Conservation (phyloP, 805 yeast species). For the Pichia nanzhaoensis region DNA sequence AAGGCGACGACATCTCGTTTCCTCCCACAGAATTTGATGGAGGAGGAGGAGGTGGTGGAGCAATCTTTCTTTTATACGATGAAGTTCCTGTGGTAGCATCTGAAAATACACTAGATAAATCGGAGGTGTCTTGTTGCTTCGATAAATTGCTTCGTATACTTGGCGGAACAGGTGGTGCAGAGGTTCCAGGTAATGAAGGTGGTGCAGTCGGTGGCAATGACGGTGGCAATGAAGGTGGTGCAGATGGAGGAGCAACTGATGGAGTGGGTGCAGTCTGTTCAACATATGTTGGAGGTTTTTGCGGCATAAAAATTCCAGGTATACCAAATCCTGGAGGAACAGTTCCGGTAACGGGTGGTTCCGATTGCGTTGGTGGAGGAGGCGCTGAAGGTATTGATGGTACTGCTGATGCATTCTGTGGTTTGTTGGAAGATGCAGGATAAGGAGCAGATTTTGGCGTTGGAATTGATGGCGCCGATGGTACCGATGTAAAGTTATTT, state of each 20-base stretch:
- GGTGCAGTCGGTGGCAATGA: slow-evolving; percentile 9
- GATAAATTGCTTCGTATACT: neutral
- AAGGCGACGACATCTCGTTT: neutral
- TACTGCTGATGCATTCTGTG: slow-evolving; percentile 8
- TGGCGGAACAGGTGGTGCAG: slow-evolving; percentile 19
- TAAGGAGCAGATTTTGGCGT: slow-evolving; percentile 17
- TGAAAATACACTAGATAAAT: slow-evolving; percentile 9
- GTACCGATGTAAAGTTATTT: slow-evolving; percentile 4
- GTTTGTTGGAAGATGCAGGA: too few species aligned
- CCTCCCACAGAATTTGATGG: slow-evolving; percentile 14
- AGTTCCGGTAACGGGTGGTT: slow-evolving; percentile 11
- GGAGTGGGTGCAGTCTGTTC: neutral
- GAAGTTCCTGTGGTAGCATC: slow-evolving; percentile 8
- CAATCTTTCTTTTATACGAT: slow-evolving; percentile 10
- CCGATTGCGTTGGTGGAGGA: slow-evolving; percentile 13
- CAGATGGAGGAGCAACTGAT: slow-evolving; percentile 18
- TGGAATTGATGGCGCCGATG: slow-evolving; percentile 20
- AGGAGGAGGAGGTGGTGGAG: slow-evolving; percentile 29
- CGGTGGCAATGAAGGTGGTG: slow-evolving; percentile 16
- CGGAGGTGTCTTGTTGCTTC: neutral
- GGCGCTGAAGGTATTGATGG: slow-evolving; percentile 4
- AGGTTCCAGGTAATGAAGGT: slow-evolving; percentile 8
- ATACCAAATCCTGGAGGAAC: slow-evolving; percentile 10
- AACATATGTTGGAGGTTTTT: too few species aligned
- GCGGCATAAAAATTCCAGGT: slow-evolving; percentile 1